Evolutionary conservation across 192 early-diverging fungal species (phyloP), one percentile per base, ranked within the genome.

Genomic region (Haplosporangium gracile): DNA sequence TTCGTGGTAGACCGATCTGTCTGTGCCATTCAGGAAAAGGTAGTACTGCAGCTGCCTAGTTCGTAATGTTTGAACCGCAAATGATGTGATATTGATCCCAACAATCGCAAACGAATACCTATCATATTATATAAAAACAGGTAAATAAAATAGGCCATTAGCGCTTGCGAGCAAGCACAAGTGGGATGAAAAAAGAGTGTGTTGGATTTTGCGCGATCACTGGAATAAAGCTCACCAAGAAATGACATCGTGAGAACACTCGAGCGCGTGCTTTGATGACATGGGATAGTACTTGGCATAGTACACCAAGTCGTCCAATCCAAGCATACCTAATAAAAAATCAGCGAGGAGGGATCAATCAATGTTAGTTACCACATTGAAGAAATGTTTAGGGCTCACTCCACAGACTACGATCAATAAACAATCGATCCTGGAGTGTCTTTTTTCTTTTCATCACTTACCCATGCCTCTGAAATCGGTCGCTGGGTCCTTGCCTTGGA

Each of bases 401-500:
- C 49, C 18, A 20, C 18, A 5, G 49, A 22, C 0, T 5, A 32
- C 43, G 13, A 60, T 13, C 24, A 39, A 38, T 0, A 34, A 26
- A 22, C 15, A 42, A 34, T n/a, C n/a, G 20, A 9, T 32, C 26
- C 72, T n/a, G 49, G 29, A 0, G 16, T 42, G 39, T n/a, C n/a
- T 15, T 40, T 15, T 40, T 42, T 24, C 16, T 29, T 26, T 40
- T 20, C 24, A 8, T 39, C 38, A 39, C 77, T 69, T 89, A 90
- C 94, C 96, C 96, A 97, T 97, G 40, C 95, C 95, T 65, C 96
- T 90, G 77, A 97, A 97, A 85, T 97, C 96, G 1, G 96, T 96
- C 29, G 96, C 94, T 7, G 96, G 95, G 79, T 96, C 95, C 26
- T 88, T 91, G 55, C 96, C 96, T 83, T 97, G 96, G 77, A 97